These are phyloP conservation scores for Aspergillus nomiae DNA, from an alignment of 2,329 filamentous ascomycete genomes.

Conservation along the genomic window DNA sequence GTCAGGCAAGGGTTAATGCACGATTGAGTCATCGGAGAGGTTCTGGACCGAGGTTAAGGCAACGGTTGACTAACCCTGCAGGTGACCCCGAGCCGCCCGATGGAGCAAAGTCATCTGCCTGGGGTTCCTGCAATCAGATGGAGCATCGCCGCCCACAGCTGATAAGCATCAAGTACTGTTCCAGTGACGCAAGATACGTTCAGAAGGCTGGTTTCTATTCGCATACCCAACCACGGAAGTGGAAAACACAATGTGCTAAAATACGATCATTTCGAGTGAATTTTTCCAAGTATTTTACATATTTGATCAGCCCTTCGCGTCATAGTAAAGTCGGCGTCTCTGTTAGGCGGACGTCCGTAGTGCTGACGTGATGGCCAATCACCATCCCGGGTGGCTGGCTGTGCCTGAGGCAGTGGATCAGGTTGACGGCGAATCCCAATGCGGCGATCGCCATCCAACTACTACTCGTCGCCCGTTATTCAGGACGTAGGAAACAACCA, in stretches of 20 bases:
- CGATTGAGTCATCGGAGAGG: background rate
- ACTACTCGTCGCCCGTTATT: background rate
- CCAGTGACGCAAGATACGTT: background rate
- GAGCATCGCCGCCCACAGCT: background rate
- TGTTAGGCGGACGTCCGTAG: background rate
- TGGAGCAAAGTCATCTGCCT: background rate
- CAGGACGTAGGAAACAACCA: background rate
- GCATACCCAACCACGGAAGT: background rate
- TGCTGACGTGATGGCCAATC: background rate
- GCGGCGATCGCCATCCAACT: conserved; percentile 1
- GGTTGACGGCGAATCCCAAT: background rate
- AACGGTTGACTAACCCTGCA: background rate
- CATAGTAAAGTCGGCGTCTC: background rate
- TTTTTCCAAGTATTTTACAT: background rate
- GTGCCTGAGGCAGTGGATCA: conserved; percentile 6
- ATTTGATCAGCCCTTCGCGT: background rate
- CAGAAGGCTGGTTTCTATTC: background rate
- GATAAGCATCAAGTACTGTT: background rate
- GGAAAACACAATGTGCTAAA: background rate
- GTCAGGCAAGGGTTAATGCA: background rate
- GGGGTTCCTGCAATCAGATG: background rate
- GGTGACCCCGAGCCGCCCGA: background rate
- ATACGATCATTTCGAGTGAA: no score
- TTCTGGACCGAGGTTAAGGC: background rate
- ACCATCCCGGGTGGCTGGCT: background rate